A percentile compares a stretch with the other conserved stretches of the same genome.
phyloP scores from a whole-genome alignment of 2,329 filamentous ascomycete species.

The Orbilia ellipsospora region DNA sequence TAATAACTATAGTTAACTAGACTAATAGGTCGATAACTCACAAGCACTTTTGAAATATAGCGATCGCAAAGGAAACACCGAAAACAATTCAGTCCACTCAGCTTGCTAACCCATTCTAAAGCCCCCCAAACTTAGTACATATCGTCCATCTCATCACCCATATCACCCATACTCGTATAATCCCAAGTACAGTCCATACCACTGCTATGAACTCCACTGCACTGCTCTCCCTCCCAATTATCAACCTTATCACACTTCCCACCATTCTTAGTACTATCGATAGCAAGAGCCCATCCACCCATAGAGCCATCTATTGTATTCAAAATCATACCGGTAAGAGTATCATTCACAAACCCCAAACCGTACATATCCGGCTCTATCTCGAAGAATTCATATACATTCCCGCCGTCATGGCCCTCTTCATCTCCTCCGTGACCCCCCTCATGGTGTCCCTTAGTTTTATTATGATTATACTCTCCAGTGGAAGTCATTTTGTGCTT shows the following conservation, averaged over 20 bases:
- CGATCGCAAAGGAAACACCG: too few relatives aligned
- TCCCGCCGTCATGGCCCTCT: neutral
- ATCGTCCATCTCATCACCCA: too few relatives aligned
- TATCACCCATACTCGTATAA: neutral
- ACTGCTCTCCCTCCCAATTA: neutral
- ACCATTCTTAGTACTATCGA: slow-evolving; percentile 12
- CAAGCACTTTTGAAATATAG: too few relatives aligned
- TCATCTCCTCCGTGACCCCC: neutral
- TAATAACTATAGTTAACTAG: too few relatives aligned
- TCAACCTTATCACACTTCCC: neutral
- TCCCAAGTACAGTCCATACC: slow-evolving; percentile 15
- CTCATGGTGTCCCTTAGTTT: neutral
- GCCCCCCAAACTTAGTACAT: neutral
- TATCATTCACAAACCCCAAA: neutral
- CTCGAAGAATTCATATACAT: neutral
- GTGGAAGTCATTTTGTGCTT: too few relatives aligned
- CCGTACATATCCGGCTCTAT: neutral
- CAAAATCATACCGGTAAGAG: slow-evolving; percentile 18
- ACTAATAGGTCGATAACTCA: too few relatives aligned
- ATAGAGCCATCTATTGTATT: slow-evolving; percentile 10
- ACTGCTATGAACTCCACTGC: neutral
- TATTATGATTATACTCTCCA: too few relatives aligned
- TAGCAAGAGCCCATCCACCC: slow-evolving; percentile 28
- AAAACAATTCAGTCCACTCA: too few relatives aligned
- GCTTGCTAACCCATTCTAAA: too few relatives aligned